Base-by-base conservation (phyloP, 2,329 filamentous ascomycete genomes). In the Plenodomus biglobosus region DNA sequence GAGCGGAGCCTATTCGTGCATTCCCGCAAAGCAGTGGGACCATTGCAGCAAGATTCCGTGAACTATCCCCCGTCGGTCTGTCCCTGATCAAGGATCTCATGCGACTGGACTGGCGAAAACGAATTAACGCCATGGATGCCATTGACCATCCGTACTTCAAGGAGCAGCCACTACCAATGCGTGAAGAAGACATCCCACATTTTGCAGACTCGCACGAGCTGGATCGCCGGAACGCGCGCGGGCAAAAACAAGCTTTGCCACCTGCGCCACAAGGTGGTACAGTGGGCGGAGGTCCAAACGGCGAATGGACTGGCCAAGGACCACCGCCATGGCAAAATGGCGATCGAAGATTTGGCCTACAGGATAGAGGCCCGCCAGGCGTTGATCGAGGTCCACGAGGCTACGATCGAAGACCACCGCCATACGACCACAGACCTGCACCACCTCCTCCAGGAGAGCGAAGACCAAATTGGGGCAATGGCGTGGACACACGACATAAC, bases 161-260 rank as follows among this genome's bases (percentile, higher is more conserved):
- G 53, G 87, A 83, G 47, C 73, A 81, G 1, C 94, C 94, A 3
- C 77, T 87, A 3, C 94, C 94, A 8, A 85, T 92, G 34, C 82
- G 83, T 46, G 90, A 94, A 1, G 86, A 87, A 55, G 91, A 97
- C 42, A 81, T 99, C n/a, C 94, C 94, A 2, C 82, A 78, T 15
- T 97, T 96, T 65, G 90, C 95, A 67, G 92, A 96, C 64, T 96
- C 91, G 38, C 94, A 99, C 72, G 94, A 99, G 72, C 78, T 97
- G n/a, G 94, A 99, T 69, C 84, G 92, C 42, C 85, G 91, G 69
- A 95, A 92, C 73, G 92, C 91, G 61, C 87, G 95, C 58, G 88
- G 91, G 49, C 87, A 94, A 64, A 90, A 90, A 65, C 87, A 87
- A 18, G 87, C 86, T 18, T 80, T 92, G 10, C 92, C 92, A 3